phyloP scores from a whole-genome alignment of 805 yeast genomes.

The Starmerella powellii region DNA sequence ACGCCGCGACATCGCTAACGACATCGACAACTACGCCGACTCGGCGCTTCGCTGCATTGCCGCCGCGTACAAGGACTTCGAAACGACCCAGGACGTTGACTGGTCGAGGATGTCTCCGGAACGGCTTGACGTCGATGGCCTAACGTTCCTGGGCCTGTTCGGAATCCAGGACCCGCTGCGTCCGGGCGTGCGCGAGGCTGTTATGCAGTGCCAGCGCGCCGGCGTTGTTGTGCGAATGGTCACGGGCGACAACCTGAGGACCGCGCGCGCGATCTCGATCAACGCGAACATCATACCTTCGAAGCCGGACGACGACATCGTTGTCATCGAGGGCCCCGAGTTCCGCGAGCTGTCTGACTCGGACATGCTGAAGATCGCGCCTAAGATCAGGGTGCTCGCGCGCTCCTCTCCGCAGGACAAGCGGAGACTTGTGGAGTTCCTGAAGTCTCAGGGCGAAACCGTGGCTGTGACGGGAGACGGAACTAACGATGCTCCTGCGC shows the following conservation, averaged over 20 bases:
- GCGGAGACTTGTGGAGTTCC: constrained; percentile 67
- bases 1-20: constrained; percentile 29
- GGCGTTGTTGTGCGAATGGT: constrained; percentile 97
- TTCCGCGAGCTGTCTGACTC: constrained; percentile 55
- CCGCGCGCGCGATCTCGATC: constrained; percentile 83
- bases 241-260: constrained; percentile 86
- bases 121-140: constrained; percentile 22
- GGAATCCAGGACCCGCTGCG: constrained; percentile 95
- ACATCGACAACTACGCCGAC: constrained; percentile 51
- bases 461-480: constrained; percentile 99
- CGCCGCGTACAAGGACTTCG: constrained; percentile 65
- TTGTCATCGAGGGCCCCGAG: constrained; percentile 86
- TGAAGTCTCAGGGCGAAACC: constrained; percentile 72
- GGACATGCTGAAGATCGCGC: constrained; percentile 52
- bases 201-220: constrained; percentile 69
- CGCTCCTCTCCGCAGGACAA: constrained; percentile 96
- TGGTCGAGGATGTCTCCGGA: constrained; percentile 17
- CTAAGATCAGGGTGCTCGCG: constrained; percentile 71
- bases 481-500: constrained; percentile 96
- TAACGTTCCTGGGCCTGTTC: constrained; percentile 59
- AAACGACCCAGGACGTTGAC: constrained; percentile 6
- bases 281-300: constrained; percentile 57
- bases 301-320: constrained; percentile 41
- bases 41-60: constrained; percentile 80
- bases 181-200: constrained; percentile 81